Percentiles rank a stretch among this genome's conserved stretches.
Evolutionary conservation across 1,284 basidiomycete genomes (phyloP).

Genomic region (Austroboletus novae-zelandiae): DNA sequence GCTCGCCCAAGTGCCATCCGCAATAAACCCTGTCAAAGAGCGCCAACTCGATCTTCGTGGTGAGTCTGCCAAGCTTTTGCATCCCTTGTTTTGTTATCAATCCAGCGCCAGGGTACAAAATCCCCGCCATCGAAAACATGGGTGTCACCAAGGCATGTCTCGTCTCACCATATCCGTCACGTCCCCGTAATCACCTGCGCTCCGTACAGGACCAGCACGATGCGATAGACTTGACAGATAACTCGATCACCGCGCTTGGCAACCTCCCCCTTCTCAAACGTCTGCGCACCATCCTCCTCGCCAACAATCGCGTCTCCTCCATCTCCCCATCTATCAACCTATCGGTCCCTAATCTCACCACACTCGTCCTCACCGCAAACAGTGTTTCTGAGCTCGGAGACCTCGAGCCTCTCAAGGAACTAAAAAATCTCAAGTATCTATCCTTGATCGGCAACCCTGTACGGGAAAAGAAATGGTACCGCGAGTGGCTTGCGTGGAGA

Average conservation of each 20-base stretch:
- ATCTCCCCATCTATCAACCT: constrained; percentile 81
- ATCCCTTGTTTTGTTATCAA: constrained; percentile 26
- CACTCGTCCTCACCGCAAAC: constrained; percentile 81
- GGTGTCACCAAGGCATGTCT: constrained; percentile 85
- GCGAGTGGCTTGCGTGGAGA: constrained; percentile 89
- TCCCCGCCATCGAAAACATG: constrained; percentile 98
- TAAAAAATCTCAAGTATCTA: constrained; percentile 79
- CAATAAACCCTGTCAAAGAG: constrained; percentile 90
- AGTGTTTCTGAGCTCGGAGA: constrained; percentile 75
- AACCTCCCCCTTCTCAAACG: constrained; percentile 84
- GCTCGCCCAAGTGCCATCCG: constrained; percentile 72
- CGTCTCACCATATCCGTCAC: constrained; percentile 19
- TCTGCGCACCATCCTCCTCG: constrained; percentile 75
- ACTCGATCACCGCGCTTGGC: constrained; percentile 85
- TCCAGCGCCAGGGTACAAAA: constrained; percentile 74
- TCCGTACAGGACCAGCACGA: constrained; percentile 79
- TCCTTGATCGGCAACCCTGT: constrained; percentile 91
- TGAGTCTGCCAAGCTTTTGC: constrained; percentile 39
- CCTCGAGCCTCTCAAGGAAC: constrained; percentile 79
- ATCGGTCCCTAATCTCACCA: constrained; percentile 81
- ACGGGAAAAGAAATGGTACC: constrained; percentile 92
- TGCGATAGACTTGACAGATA: constrained; percentile 95
- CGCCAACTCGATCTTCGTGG: constrained; percentile 94
- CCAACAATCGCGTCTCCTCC: constrained; percentile 85
- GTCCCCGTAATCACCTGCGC: constrained; percentile 5